A percentile compares a stretch with the other conserved stretches of the same genome.
Evolutionary conservation across 202 grass and related monocot species (phyloP).

Genomic region (Musa balbisiana): DNA sequence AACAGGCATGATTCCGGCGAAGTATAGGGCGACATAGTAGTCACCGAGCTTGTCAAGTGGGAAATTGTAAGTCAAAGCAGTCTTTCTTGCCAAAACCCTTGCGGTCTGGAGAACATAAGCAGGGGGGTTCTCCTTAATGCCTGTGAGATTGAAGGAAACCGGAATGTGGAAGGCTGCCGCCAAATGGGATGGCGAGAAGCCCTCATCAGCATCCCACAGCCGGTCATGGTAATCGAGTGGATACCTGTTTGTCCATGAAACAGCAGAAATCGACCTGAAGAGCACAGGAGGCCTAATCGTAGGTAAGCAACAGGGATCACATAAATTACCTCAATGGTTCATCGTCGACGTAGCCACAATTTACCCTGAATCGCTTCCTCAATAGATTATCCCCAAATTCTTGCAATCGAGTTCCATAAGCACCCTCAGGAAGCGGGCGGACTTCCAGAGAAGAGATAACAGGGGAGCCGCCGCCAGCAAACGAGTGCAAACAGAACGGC

Average conservation of each 20-base stretch:
- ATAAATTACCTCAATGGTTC: conserved; percentile 28
- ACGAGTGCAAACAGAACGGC: conserved; percentile 31
- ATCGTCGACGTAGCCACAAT: conserved; percentile 28
- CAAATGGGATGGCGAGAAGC: conserved; percentile 25
- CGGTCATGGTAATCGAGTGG: conserved; percentile 32
- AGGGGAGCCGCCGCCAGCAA: conserved; percentile 22
- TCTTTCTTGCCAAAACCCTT: conserved; percentile 33
- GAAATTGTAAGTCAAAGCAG: conserved; percentile 26
- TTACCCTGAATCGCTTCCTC: conserved; percentile 32
- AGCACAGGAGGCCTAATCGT: neutral
- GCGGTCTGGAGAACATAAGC: conserved; percentile 28
- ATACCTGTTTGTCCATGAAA: conserved; percentile 16
- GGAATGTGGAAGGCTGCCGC: conserved; percentile 20
- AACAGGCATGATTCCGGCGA: conserved; percentile 32
- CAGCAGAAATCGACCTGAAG: neutral
- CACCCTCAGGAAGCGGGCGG: conserved; percentile 30
- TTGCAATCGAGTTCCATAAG: conserved; percentile 23
- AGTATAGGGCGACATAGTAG: conserved; percentile 30
- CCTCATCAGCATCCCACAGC: conserved; percentile 33
- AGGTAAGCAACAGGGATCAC: neutral
- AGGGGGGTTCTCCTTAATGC: conserved; percentile 33
- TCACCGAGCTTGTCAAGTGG: conserved; percentile 24
- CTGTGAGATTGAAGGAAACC: conserved; percentile 7
- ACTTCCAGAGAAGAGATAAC: conserved; percentile 34
- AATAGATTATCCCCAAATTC: conserved; percentile 9